Conservation (phyloP, 345 rosid genomes). For the Balakata baccata region DNA sequence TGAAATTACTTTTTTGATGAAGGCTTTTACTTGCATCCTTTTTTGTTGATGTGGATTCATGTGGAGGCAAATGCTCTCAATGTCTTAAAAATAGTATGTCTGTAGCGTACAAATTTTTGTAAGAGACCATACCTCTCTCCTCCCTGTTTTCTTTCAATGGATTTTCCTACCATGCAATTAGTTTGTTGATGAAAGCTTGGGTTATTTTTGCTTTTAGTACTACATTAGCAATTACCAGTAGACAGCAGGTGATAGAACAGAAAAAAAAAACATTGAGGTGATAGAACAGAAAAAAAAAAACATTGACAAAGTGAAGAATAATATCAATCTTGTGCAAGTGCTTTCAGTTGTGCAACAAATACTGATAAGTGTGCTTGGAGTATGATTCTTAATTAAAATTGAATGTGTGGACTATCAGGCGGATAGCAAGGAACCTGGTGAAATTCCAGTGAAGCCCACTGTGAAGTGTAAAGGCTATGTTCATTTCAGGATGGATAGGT, state of each 20-base stretch:
- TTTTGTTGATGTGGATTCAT: background rate
- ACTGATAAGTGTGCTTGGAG: background rate
- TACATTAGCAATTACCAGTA: background rate
- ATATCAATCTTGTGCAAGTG: background rate
- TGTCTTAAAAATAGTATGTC: background rate
- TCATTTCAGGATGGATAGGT: background rate
- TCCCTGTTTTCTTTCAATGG: background rate
- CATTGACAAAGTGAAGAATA: background rate
- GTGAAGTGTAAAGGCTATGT: background rate
- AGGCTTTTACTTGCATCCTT: background rate
- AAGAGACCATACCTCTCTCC: background rate
- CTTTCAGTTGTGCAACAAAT: background rate
- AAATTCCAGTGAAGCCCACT: background rate
- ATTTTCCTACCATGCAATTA: too few relatives aligned
- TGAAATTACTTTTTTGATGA: background rate
- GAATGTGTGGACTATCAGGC: background rate
- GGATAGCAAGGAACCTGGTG: background rate
- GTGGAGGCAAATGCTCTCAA: background rate
- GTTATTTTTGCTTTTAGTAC: too few relatives aligned
- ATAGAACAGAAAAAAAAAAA: background rate
- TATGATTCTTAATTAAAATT: background rate
- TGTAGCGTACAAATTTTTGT: background rate
- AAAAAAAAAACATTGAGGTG: background rate
- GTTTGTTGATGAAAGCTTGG: too few relatives aligned
- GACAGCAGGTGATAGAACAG: too few relatives aligned